Evolutionary conservation across 208 protist genomes (phyloP).

Genomic region (Kentomonas sorsogonicus): DNA sequence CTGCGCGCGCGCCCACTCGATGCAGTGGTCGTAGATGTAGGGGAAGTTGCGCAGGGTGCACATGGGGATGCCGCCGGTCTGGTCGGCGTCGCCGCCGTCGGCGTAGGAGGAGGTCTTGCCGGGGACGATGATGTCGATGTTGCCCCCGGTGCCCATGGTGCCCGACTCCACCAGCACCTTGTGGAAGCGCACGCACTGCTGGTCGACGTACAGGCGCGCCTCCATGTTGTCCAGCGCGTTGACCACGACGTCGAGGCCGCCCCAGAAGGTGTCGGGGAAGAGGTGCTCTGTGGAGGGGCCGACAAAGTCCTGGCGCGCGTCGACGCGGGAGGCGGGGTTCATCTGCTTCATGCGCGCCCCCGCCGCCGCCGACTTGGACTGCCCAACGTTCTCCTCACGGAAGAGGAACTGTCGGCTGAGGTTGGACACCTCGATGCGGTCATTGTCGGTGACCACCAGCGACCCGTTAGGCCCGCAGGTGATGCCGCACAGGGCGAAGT

Average conservation of each 20-base stretch:
- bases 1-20: conserved; percentile 93
- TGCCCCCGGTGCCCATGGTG: conserved; percentile 98
- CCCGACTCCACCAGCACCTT: conserved; percentile 99
- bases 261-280: conserved; percentile 96
- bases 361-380: conserved; percentile 95
- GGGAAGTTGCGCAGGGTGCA: conserved; percentile 99
- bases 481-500: conserved; percentile 98
- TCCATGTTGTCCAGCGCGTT: conserved; percentile 99
- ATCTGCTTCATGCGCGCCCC: conserved; percentile 90
- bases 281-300: conserved; percentile 94
- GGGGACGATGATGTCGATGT: conserved; percentile 97
- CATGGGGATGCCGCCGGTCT: conserved; percentile 97
- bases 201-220: conserved; percentile 95
- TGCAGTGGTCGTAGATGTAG: conserved; percentile 98
- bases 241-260: conserved; percentile 91
- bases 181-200: conserved; percentile 92
- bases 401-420: conserved; percentile 99
- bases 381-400: conserved; percentile 93
- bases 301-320: conserved; percentile 88
- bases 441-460: conserved; percentile 98
- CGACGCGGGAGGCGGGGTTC: conserved; percentile 90
- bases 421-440: conserved; percentile 99
- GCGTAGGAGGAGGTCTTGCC: conserved; percentile 97
- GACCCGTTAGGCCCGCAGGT: conserved; percentile 70
- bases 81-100: conserved; percentile 93